These are phyloP conservation scores for Barnettozyma populi DNA, from an alignment of 805 yeast genomes.

Conservation along the genomic window DNA sequence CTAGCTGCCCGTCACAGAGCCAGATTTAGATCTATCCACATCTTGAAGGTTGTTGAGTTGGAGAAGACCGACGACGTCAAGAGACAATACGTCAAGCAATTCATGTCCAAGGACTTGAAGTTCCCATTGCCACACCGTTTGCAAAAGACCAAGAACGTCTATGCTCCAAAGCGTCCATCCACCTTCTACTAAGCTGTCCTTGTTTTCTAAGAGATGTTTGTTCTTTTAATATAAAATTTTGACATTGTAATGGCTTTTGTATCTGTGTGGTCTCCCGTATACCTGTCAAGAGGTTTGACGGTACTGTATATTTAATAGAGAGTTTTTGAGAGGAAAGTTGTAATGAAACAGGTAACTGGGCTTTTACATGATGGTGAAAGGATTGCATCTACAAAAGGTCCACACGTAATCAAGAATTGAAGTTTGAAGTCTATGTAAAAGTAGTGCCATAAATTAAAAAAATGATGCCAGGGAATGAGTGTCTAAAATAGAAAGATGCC, in stretches of 20 bases:
- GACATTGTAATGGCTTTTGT: slow-evolving; percentile 5
- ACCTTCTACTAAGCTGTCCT: slow-evolving; percentile 76
- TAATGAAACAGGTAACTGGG: neutral
- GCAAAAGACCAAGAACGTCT: slow-evolving; percentile 82
- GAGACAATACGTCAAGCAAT: slow-evolving; percentile 99
- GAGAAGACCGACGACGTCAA: slow-evolving; percentile 96
- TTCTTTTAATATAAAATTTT: slow-evolving; percentile 11
- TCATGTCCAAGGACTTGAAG: slow-evolving; percentile 89
- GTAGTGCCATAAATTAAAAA: neutral
- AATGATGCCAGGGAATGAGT: neutral
- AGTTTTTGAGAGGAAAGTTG: neutral
- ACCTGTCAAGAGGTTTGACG: neutral
- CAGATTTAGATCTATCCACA: slow-evolving; percentile 99
- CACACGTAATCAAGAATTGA: neutral
- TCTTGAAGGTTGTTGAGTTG: slow-evolving; percentile 98
- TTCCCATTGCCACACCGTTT: slow-evolving; percentile 99
- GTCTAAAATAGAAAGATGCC: neutral
- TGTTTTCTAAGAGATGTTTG: slow-evolving; percentile 7
- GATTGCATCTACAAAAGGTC: neutral
- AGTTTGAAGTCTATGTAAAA: neutral
- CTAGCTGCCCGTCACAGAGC: slow-evolving; percentile 99
- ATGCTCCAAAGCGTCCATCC: slow-evolving; percentile 90
- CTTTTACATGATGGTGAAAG: neutral
- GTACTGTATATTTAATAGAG: slow-evolving; percentile 7
- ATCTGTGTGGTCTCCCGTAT: neutral